phyloP scores from a whole-genome alignment of 2,329 filamentous ascomycete genomes.

The Pestalotiopsis sp. region DNA sequence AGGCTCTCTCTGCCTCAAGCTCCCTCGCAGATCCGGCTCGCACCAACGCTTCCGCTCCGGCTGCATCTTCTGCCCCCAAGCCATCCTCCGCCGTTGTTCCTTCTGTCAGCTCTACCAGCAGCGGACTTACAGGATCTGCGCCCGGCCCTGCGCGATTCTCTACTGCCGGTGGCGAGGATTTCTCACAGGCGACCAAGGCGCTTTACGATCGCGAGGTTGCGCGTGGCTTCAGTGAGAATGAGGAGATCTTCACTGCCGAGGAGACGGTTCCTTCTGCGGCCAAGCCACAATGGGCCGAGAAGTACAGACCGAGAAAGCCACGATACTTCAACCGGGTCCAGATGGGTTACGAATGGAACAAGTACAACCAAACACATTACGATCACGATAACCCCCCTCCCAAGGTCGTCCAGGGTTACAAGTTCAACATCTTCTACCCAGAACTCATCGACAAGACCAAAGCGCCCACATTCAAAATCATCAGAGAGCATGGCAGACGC shows the following conservation, averaged over 20 bases:
- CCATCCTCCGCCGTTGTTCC: conserved; percentile 15
- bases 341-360: conserved; percentile 99
- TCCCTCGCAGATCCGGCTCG: conserved; percentile 35
- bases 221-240: conserved; percentile 86
- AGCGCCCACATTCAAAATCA: conserved; percentile 93
- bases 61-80: conserved; percentile 24
- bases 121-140: conserved; percentile 34
- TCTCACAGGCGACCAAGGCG: conserved; percentile 82
- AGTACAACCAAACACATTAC: conserved; percentile 99
- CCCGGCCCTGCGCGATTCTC: conserved; percentile 69
- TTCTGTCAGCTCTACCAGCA: conserved; percentile 21
- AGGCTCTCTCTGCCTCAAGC: conserved; percentile 33
- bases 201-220: conserved; percentile 92
- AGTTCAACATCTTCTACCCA: conserved; percentile 99
- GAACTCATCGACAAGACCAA: conserved; percentile 94
- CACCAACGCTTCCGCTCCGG: conserved; percentile 20
- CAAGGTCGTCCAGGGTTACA: conserved; percentile 98
- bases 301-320: conserved; percentile 87
- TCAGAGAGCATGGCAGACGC: conserved; percentile 86
- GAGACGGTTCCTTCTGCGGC: conserved; percentile 68
- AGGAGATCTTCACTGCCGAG: conserved; percentile 92
- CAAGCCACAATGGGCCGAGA: conserved; percentile 77
- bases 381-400: conserved; percentile 97
- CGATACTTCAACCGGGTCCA: conserved; percentile 97
- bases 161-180: conserved; percentile 70